Evolutionary conservation across 352 stramenopile species (phyloP).

Genomic region (Phytophthora pluvialis): DNA sequence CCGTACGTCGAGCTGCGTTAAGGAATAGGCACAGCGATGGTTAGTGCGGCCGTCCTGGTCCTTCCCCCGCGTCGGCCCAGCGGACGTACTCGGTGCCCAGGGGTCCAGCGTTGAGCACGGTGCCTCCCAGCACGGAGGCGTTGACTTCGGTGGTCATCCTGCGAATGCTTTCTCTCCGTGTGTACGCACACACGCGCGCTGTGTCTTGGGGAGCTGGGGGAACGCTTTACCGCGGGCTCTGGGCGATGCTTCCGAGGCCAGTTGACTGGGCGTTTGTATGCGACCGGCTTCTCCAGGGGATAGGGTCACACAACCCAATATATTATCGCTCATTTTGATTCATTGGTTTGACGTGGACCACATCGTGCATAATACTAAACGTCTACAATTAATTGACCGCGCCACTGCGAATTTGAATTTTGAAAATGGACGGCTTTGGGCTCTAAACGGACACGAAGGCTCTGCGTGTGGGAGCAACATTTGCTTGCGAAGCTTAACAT

Average conservation of each 20-base stretch:
- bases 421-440: neutral
- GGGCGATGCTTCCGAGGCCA: slow-evolving; percentile 15
- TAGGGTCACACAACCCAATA: slow-evolving; percentile 4
- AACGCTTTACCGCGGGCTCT: slow-evolving; percentile 14
- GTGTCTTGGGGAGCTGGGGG: slow-evolving; percentile 4
- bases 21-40: neutral
- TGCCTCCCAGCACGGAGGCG: slow-evolving; percentile 64
- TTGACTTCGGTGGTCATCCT: slow-evolving; percentile 45
- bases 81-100: slow-evolving; percentile 60
- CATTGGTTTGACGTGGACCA: neutral
- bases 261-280: slow-evolving; percentile 25
- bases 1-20: slow-evolving; percentile 64
- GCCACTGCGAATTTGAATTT: neutral
- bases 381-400: slow-evolving; percentile 3
- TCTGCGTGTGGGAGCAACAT: slow-evolving; percentile 10
- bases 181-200: slow-evolving; percentile 35
- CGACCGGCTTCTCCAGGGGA: slow-evolving; percentile 9
- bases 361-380: no score
- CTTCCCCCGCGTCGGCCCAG: slow-evolving; percentile 6
- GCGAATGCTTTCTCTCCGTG: slow-evolving; percentile 34
- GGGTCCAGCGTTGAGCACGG: slow-evolving; percentile 64
- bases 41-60: slow-evolving; percentile 34
- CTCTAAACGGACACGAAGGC: neutral
- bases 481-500: slow-evolving; percentile 41
- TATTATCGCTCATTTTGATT: slow-evolving; percentile 4